Evolutionary conservation across 192 early-diverging fungal genomes (phyloP).

Genomic region (Coemansia sp.): DNA sequence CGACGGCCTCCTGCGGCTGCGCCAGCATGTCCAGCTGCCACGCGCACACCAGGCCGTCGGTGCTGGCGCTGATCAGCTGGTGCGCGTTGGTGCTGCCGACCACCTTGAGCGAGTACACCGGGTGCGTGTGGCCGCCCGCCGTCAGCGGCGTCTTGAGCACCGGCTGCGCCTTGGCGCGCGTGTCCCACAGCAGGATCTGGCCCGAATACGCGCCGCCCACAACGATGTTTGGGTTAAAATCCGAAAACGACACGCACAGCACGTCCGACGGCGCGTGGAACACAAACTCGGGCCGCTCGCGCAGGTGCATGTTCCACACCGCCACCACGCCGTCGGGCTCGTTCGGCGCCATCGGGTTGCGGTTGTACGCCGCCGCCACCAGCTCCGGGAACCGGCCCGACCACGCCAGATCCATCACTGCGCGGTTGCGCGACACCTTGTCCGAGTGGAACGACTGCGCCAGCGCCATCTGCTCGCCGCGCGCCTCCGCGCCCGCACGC

Average conservation of each 20-base stretch:
- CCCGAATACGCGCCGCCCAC: conserved; percentile 98
- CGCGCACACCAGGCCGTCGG: conserved; percentile 95
- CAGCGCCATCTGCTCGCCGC: conserved; percentile 72
- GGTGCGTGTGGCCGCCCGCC: conserved; percentile 94
- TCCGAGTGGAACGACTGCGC: conserved; percentile 80
- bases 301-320: conserved; percentile 91
- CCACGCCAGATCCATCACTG: conserved; percentile 94
- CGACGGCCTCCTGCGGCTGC: conserved; percentile 89
- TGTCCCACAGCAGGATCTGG: conserved; percentile 98
- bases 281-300: conserved; percentile 92
- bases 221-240: conserved; percentile 90
- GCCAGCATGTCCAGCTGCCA: conserved; percentile 99
- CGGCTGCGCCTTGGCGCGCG: conserved; percentile 83
- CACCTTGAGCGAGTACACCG: conserved; percentile 87
- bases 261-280: conserved; percentile 95
- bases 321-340: conserved; percentile 95
- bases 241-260: conserved; percentile 84
- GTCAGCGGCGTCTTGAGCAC: conserved; percentile 95
- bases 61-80: conserved; percentile 88
- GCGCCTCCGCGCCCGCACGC: conserved; percentile 58
- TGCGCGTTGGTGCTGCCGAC: conserved; percentile 97
- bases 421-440: conserved; percentile 80
- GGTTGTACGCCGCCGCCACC: conserved; percentile 89
- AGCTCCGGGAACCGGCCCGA: conserved; percentile 90
- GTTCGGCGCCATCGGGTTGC: conserved; percentile 80